These are phyloP conservation scores for Pezicula rhizophila DNA, from an alignment of 2,329 filamentous ascomycete species.

Conservation along the genomic window DNA sequence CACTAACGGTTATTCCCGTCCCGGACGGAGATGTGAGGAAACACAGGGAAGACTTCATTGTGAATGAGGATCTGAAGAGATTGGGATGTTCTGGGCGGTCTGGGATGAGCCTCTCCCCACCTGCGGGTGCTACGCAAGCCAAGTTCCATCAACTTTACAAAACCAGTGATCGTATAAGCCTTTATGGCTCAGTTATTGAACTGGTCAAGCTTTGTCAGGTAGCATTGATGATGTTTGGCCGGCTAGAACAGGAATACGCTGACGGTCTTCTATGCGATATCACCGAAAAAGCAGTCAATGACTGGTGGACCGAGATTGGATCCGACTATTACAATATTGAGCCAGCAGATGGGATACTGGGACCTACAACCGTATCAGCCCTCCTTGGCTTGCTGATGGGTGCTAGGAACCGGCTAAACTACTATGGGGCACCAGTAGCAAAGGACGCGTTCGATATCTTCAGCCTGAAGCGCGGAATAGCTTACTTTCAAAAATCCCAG, in stretches of 20 bases:
- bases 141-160: slow-evolving; percentile 91
- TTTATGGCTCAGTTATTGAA: slow-evolving; percentile 76
- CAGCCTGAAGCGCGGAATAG: slow-evolving; percentile 75
- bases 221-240: slow-evolving; percentile 80
- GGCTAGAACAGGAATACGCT: slow-evolving; percentile 80
- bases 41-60: slow-evolving; percentile 78
- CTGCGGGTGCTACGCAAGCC: slow-evolving; percentile 74
- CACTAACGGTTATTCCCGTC: slow-evolving; percentile 83
- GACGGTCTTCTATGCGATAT: slow-evolving; percentile 91
- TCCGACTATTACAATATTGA: slow-evolving; percentile 89
- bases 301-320: slow-evolving; percentile 96
- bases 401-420: slow-evolving; percentile 81
- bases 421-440: slow-evolving; percentile 72
- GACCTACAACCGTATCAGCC: slow-evolving; percentile 84
- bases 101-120: slow-evolving; percentile 72
- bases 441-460: slow-evolving; percentile 91
- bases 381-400: slow-evolving; percentile 84
- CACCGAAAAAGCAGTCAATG: slow-evolving; percentile 80
- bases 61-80: slow-evolving; percentile 91
- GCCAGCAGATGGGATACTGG: slow-evolving; percentile 85
- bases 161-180: slow-evolving; percentile 73
- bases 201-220: slow-evolving; percentile 88
- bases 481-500: slow-evolving; percentile 82
- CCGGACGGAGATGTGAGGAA: slow-evolving; percentile 79
- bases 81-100: slow-evolving; percentile 87